Base-by-base conservation (phyloP, 768 basidiomycete species). In the Pholiota microspora region DNA sequence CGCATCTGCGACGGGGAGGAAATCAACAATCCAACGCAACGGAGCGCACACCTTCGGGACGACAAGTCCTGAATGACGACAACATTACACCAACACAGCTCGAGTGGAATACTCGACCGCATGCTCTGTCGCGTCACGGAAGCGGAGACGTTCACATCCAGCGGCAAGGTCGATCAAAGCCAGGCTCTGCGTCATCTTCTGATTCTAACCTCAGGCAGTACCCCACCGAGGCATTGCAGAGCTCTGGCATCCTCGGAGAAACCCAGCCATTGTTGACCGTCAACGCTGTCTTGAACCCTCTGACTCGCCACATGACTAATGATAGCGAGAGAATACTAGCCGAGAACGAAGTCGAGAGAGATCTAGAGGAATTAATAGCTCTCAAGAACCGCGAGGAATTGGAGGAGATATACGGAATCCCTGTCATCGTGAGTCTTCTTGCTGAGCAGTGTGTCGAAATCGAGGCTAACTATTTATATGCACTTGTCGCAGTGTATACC, bases 361-460 rank as follows among this genome's bases (percentile, higher is more conserved):
- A 91, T 64, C 71, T 92, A 29, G 84, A 89, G 24, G 74, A 81
- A 64, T 69, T 93, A 21, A 66, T 89, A 35, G 72, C 76, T 1
- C 67, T 89, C 50, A 86, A 85, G 62, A 77, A 75, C 16, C 73
- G 90, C 36, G 85, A 89, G 64, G 92, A 93, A 55, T 69, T 94
- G 34, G 91, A 92, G 64, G 82, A 84, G 46, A 77, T 91, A 4
- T 92, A 90, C 62, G 91, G 91, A 1, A 68, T 88, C n/a, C 87
- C 92, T 2, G 76, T 87, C 34, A 83, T 93, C 44, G 89, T 91
- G 67, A 59, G 86, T 83, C 9, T 18, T 36, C 46, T 49, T 18
- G 10, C 45, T 40, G 42, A n/a, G 29, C 10, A 5, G 48, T 38
- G 53, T 47, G 28, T 34, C 44, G 45, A 40, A 27, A 34, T 51